phyloP scores from a whole-genome alignment of 352 stramenopile species.

The Phytophthora parvispora region DNA sequence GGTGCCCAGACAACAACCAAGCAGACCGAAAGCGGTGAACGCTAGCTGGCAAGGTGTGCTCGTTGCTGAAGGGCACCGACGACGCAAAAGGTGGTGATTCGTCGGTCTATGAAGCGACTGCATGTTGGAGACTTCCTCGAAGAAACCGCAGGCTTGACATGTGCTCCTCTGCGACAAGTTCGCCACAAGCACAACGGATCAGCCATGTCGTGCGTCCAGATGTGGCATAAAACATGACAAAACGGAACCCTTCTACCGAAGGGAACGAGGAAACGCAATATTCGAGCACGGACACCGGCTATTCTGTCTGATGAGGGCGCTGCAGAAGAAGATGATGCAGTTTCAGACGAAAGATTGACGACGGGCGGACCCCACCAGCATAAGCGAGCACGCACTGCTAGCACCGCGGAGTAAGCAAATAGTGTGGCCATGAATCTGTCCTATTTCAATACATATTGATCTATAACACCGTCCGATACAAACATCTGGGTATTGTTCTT shows the following conservation, averaged over 20 bases:
- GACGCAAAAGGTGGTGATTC: slow-evolving; percentile 3
- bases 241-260: slow-evolving; percentile 8
- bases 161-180: slow-evolving; percentile 16
- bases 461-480: not conserved
- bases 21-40: slow-evolving; percentile 1
- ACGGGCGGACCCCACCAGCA: not conserved
- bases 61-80: slow-evolving; percentile 8
- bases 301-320: not conserved
- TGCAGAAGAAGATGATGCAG: not conserved
- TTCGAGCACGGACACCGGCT: slow-evolving; percentile 5
- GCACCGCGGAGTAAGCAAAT: not conserved
- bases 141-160: slow-evolving; percentile 3
- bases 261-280: not conserved
- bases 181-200: slow-evolving; percentile 13
- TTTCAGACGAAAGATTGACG: slow-evolving; percentile 2
- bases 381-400: not conserved
- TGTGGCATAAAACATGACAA: slow-evolving; percentile 8
- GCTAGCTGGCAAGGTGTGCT: slow-evolving; percentile 19
- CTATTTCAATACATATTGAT: not conserved
- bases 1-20: slow-evolving; percentile 2
- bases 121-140: not conserved
- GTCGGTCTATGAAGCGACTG: slow-evolving; percentile 5
- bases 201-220: slow-evolving; percentile 17
- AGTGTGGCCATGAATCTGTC: not conserved
- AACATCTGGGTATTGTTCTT: not conserved